These are phyloP conservation scores for Shiraia sp. DNA, from an alignment of 2,329 filamentous ascomycete genomes.

Conservation along the genomic window DNA sequence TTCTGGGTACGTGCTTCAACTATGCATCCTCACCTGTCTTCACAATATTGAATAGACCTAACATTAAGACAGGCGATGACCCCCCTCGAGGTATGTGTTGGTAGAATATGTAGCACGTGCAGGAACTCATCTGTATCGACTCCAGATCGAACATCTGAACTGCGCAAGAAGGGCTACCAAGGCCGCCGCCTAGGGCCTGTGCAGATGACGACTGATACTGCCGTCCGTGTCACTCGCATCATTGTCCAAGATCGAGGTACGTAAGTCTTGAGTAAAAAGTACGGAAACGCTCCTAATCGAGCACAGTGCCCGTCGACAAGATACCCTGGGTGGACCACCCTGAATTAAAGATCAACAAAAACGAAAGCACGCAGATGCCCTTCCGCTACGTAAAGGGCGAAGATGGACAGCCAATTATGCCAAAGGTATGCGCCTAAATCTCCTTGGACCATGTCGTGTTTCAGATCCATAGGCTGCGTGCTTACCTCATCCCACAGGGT, in stretches of 20 bases:
- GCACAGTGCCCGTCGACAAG: constrained; percentile 71
- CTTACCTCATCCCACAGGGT: constrained; percentile 60
- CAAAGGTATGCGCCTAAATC: constrained; percentile 64
- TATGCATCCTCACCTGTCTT: background rate
- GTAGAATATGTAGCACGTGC: background rate
- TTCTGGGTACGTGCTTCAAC: constrained; percentile 67
- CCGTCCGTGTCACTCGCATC: constrained; percentile 88
- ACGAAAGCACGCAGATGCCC: constrained; percentile 96
- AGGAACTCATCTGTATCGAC: background rate
- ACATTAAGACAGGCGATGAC: constrained; percentile 72
- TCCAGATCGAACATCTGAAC: constrained; percentile 88
- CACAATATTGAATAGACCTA: constrained; percentile 18
- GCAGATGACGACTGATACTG: constrained; percentile 99
- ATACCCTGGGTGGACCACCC: constrained; percentile 86
- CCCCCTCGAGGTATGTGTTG: constrained; percentile 76
- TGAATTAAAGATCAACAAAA: constrained; percentile 84
- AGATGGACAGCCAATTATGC: constrained; percentile 85
- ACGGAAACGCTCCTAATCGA: constrained; percentile 18
- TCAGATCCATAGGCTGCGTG: constrained; percentile 12
- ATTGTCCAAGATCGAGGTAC: constrained; percentile 82
- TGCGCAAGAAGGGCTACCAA: constrained; percentile 89
- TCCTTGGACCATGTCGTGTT: constrained; percentile 12
- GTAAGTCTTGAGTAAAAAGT: constrained; percentile 27
- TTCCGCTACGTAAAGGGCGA: constrained; percentile 88
- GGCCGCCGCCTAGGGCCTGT: constrained; percentile 86